Evolutionary conservation across 2,329 filamentous ascomycete species (phyloP).

Genomic region (Botrytis tulipae): DNA sequence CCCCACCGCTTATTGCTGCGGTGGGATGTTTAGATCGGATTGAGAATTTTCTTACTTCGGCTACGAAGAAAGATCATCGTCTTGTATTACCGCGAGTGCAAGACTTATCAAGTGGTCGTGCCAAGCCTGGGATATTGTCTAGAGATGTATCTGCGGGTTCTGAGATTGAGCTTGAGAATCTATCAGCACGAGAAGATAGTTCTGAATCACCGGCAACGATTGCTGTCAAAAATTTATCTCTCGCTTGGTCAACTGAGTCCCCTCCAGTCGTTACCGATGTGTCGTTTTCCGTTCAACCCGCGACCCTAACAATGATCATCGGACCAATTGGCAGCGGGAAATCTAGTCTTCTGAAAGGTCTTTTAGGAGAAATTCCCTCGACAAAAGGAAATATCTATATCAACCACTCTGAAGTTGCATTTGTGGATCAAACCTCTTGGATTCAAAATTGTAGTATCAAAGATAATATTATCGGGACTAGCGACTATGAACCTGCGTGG

Average conservation of each 20-base stretch:
- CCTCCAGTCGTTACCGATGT: background rate
- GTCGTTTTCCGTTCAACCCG: background rate
- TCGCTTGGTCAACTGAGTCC: background rate
- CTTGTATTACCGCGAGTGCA: background rate
- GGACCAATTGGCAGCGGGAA: slow-evolving; percentile 38
- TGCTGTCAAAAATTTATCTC: background rate
- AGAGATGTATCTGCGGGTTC: background rate
- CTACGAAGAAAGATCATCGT: background rate
- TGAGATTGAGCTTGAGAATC: background rate
- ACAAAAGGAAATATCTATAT: slow-evolving; percentile 29
- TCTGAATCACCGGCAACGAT: background rate
- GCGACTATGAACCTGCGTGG: slow-evolving; percentile 52
- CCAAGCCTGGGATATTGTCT: background rate
- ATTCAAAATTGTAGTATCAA: slow-evolving; percentile 44
- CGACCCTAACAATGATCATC: slow-evolving; percentile 35
- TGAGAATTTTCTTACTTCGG: background rate
- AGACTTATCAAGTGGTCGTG: background rate
- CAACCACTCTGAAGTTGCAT: slow-evolving; percentile 37
- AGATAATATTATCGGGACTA: slow-evolving; percentile 42
- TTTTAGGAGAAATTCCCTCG: slow-evolving; percentile 30
- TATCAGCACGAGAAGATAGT: background rate
- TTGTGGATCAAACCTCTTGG: slow-evolving; percentile 47
- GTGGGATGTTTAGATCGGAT: background rate
- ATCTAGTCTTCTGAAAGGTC: slow-evolving; percentile 28
- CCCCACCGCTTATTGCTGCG: background rate